Base-by-base conservation (phyloP, 2,329 filamentous ascomycete genomes). In the Sarocladium oryzae region DNA sequence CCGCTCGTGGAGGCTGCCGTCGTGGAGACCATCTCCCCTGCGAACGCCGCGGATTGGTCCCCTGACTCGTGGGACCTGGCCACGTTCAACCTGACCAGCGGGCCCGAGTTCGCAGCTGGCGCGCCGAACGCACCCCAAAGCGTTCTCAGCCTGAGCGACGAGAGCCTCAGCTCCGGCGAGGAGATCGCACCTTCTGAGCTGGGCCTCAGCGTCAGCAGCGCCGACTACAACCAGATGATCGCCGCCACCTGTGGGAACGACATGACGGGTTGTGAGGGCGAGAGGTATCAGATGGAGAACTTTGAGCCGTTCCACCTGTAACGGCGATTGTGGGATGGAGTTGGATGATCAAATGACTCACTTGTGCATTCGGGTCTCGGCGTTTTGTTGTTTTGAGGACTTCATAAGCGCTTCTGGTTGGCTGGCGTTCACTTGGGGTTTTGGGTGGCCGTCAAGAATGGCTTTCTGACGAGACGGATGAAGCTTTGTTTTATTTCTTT, bases 41-140 rank as follows among this genome's bases (percentile, higher is more conserved):
- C 18, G 13, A 59, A 66, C 1, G 63, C 68, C 13, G 62, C 62
- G 45, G 70, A 71, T 49, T 83, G 79, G 81, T 77, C 78, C 2
- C 76, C 78, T 0, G 78, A 82, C 53, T 69, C 75, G 2, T 83
- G 79, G 75, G 77, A 81, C 50, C 63, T 81, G 36, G 67, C 70
- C 16, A 66, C 68, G 11, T 77, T 79, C 59, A 76, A 70, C 55
- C 67, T 81, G 10, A 70, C 68, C 3, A 49, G 21, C 45, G 70
- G 68, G 2, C 13, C 26, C 40, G 40, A 79, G n/a, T 69, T 76
- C 52, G 66, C 61, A 5, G 63, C 65, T 20, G 49, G 26, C 13
- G 16, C 37, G 2, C 45, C 45, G 20, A 30, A 30, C 18, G 67
- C 72, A 23, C 69, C 77, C 9, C 77, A 78, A 56, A 79, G 76